phyloP scores from a whole-genome alignment of 75 land plant genomes.

The Cryptomeria japonica region DNA sequence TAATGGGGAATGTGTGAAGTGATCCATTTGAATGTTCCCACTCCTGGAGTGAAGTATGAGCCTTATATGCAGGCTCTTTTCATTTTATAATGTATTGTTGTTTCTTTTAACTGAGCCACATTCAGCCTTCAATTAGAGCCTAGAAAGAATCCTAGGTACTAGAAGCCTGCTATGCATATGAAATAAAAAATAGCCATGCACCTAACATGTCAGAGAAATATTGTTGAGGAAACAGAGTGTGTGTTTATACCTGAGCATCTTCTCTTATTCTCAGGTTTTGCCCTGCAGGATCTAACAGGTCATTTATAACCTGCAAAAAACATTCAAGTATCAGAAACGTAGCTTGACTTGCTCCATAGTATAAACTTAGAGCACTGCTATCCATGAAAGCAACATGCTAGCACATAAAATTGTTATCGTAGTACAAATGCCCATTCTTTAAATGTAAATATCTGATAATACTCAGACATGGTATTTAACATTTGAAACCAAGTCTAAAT shows the following conservation, averaged over 20 bases:
- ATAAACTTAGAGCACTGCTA: neutral
- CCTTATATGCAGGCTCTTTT: too few relatives aligned
- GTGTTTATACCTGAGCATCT: slow-evolving; percentile 64
- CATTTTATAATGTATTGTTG: neutral
- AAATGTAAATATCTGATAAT: neutral
- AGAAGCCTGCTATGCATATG: neutral
- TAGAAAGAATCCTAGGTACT: neutral
- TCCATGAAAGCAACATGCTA: slow-evolving; percentile 5
- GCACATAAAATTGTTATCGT: neutral
- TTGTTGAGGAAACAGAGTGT: neutral
- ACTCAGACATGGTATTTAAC: neutral
- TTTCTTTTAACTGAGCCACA: neutral
- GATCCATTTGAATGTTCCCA: too few relatives aligned
- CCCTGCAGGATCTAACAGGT: slow-evolving; percentile 78
- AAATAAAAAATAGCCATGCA: neutral
- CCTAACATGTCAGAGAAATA: neutral
- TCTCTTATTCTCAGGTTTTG: slow-evolving; percentile 76
- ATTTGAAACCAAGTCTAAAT: neutral
- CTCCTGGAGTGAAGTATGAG: too few relatives aligned
- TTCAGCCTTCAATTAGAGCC: neutral
- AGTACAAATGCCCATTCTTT: neutral
- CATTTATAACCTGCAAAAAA: slow-evolving; percentile 74
- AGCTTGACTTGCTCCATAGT: too few relatives aligned
- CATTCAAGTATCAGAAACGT: neutral
- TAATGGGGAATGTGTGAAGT: too few relatives aligned